Evolutionary conservation across 176 grass and related monocot species (phyloP), one percentile per base, ranked within the genome.

Genomic region (Juncus effusus): DNA sequence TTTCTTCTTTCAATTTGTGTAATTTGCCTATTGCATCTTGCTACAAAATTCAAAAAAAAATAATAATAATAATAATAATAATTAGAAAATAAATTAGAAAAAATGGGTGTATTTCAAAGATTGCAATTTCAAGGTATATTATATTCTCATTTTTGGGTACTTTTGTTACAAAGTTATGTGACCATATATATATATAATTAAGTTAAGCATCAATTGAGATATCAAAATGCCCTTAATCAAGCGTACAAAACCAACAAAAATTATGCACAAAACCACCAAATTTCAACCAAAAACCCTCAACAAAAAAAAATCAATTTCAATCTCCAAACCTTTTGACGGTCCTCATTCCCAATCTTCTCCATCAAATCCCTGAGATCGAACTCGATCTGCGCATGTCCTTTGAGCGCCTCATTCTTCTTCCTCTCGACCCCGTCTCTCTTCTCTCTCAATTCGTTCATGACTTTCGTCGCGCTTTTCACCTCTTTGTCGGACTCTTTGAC

Each of bases 281-380:
- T 36, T 53, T 37, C 13, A 52, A 49, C 7, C 19, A 67, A 4
- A 52, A 10, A 53, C 8, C 35, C 4, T 67, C 16, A 64, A 45
- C 19, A 37, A 14, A 38, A 40, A 54, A 16, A 62, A 62, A 38
- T 38, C 40, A n/a, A 65, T 51, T 54, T 53, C 52, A 55, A 51
- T 38, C 3, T 10, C 7, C 57, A 72, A 82, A 97, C 94, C 88
- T 97, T 97, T 67, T 85, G 81, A 38, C 88, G 85, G 59, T 77
- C 77, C 62, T 92, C 94, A 12, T 66, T 78, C n/a, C 62, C 16
- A 75, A 97, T 89, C 60, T 76, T 89, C 56, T 97, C 94, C 86
- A 86, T 81, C 74, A 97, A 44, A 73, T 97, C 94, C 81, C 79
- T 89, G 72, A 92, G 70, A 84, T 97, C 94, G 78, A 97, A 83